A percentile compares a stretch with the other conserved stretches of the same genome.
These are phyloP conservation scores for Suillus ampliporus DNA, from an alignment of 768 basidiomycete species.

Conservation along the genomic window DNA sequence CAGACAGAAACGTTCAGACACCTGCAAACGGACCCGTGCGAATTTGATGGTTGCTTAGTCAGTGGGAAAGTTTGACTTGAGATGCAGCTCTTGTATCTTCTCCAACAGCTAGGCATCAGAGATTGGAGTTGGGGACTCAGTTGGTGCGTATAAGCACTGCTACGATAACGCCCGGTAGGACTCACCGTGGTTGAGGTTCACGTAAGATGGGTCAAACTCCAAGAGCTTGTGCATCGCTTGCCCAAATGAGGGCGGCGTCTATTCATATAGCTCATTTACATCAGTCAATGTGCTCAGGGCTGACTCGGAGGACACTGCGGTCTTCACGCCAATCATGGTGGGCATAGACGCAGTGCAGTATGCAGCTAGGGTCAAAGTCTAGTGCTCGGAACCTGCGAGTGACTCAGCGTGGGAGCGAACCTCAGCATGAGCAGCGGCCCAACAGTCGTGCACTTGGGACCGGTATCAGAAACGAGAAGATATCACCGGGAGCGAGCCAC, in stretches of 20 bases:
- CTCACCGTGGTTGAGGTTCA: slow-evolving; percentile 71
- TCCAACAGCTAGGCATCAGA: too few species aligned
- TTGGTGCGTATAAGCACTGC: too few species aligned
- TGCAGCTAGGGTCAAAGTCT: background rate
- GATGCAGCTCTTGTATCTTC: too few species aligned
- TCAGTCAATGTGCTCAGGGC: background rate
- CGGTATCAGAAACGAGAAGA: too few species aligned
- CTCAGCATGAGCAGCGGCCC: too few species aligned
- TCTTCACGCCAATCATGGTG: background rate
- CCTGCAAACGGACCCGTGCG: too few species aligned
- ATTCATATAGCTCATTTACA: slow-evolving; percentile 26
- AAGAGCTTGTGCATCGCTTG: slow-evolving; percentile 47
- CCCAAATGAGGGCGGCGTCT: slow-evolving; percentile 55
- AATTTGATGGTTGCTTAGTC: too few species aligned
- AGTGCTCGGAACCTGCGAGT: background rate
- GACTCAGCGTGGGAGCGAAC: background rate
- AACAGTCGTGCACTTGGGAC: too few species aligned
- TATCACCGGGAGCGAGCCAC: background rate
- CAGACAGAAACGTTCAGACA: too few species aligned
- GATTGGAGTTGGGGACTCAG: too few species aligned
- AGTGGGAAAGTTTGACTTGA: too few species aligned
- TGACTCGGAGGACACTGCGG: background rate
- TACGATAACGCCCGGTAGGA: background rate
- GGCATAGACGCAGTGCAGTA: background rate
- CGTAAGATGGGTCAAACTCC: slow-evolving; percentile 45